phyloP scores from a whole-genome alignment of 352 stramenopile genomes.

The Phytopythium sindhum region DNA sequence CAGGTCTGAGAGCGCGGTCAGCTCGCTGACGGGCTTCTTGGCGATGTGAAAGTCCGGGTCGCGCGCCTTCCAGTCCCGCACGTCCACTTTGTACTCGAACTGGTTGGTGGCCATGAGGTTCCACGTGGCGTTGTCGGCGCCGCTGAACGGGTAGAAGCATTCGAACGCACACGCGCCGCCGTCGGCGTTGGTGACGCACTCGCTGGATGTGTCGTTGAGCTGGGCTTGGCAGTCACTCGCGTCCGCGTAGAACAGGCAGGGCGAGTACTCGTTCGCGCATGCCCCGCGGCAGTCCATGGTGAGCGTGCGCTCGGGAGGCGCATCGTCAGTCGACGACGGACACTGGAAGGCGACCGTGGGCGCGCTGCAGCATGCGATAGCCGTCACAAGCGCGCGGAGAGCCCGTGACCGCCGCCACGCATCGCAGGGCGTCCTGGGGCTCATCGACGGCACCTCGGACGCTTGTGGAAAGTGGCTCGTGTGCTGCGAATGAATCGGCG shows the following conservation, averaged over 20 bases:
- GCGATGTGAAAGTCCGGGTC: conserved; percentile 26
- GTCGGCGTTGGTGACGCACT: conserved; percentile 8
- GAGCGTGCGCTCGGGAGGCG: conserved; percentile 12
- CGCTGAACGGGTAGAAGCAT: conserved; percentile 34
- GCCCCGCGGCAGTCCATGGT: conserved; percentile 24
- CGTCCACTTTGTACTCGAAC: conserved; percentile 28
- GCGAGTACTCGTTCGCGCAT: conserved; percentile 13
- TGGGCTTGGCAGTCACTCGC: conserved; percentile 9
- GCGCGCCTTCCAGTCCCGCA: conserved; percentile 2
- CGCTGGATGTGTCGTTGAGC: conserved; percentile 6
- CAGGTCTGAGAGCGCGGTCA: conserved; percentile 22
- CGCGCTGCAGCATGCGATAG: not conserved
- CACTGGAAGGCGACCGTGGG: not conserved
- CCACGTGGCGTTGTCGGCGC: conserved; percentile 17
- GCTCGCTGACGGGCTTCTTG: conserved; percentile 15
- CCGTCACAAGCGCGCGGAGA: not conserved
- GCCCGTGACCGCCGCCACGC: not conserved
- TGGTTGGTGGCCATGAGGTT: conserved; percentile 29
- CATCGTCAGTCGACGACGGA: not conserved
- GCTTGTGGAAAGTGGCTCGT: not conserved
- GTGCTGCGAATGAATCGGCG: not conserved
- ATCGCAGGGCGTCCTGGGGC: not conserved
- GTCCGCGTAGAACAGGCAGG: conserved; percentile 20
- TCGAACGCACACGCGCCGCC: conserved; percentile 28
- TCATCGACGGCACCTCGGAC: not conserved